These are phyloP conservation scores for Pisolithus orientalis DNA, from an alignment of 768 basidiomycete species.

Conservation along the genomic window DNA sequence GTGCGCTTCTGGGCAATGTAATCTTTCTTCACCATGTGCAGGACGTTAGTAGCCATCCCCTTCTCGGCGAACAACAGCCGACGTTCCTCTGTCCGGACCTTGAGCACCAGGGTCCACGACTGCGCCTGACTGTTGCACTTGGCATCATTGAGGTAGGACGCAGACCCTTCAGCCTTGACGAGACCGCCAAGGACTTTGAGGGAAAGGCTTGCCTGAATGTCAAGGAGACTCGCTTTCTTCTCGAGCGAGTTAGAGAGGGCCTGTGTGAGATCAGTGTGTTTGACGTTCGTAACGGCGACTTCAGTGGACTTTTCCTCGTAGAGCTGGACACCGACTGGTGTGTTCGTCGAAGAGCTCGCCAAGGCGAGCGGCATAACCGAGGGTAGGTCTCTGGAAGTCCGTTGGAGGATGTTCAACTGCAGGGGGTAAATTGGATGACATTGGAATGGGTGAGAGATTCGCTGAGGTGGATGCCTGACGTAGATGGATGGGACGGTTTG, in stretches of 20 bases:
- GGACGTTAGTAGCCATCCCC: not conserved
- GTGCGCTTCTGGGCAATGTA: not conserved
- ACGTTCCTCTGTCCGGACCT: not conserved
- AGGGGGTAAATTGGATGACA: too few relatives aligned
- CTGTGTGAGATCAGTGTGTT: not conserved
- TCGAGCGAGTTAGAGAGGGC: not conserved
- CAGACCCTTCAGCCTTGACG: not conserved
- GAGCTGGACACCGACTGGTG: not conserved
- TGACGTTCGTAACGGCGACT: not conserved
- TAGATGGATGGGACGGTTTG: too few relatives aligned
- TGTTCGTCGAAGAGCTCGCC: constrained; percentile 3
- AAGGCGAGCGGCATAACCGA: not conserved
- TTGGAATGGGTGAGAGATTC: too few relatives aligned
- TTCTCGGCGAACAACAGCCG: not conserved
- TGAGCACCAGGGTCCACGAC: not conserved
- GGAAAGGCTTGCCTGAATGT: not conserved
- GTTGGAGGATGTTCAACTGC: too few relatives aligned
- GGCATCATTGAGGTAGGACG: not conserved
- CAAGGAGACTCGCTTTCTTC: not conserved
- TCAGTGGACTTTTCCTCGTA: not conserved
- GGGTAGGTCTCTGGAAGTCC: not conserved
- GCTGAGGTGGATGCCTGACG: too few relatives aligned
- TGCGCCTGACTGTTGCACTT: not conserved
- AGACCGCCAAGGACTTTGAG: not conserved
- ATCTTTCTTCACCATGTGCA: not conserved